Evolutionary conservation across 2,329 filamentous ascomycete species (phyloP), one percentile per base, ranked within the genome.

Genomic region (Colletotrichum sp.): DNA sequence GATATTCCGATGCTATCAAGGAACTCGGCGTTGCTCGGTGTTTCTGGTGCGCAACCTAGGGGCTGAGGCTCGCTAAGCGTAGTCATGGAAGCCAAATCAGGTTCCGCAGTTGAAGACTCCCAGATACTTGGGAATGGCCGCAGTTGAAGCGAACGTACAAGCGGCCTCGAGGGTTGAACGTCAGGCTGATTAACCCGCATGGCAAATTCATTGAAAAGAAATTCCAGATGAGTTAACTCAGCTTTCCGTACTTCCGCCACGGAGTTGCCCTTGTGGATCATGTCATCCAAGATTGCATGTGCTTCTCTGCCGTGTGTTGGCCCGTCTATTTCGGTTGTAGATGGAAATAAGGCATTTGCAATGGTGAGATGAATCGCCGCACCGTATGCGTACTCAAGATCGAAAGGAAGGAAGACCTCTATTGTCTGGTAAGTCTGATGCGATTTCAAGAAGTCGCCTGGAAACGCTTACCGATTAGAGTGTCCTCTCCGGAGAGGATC

Each of bases 341-440:
- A 79, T 0, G 84, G 84, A 72, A 86, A 86, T 3, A 86, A 76
- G 0, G 82, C 78, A 4, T 81, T 84, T 32, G 84, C 84, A 80
- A 86, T 86, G 16, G 80, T 80, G 1, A 86, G 77, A 68, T 86
- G 82, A 0, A 86, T 74, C 0, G 83, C 83, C 0, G 85, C 84
- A 0, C 79, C 82, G 60, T 83, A 85, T 0, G 81, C 81, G 24
- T 86, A 86, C 55, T 86, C 85, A 3, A 86, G 79, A 32, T 87
- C 83, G 57, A 84, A 86, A 0, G 84, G 84, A 0, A 86, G 78
- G 24, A 86, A 86, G 0, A 83, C 80, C 34, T 86, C 85, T 86
- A 26, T 2, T 21, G n/a, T 13, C 13, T 6, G 4, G 18, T 32
- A 16, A 34, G 34, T 28, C 9, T 4, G 15, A 10, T 24, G 6